A percentile compares a stretch with the other conserved stretches of the same genome.
Conservation (phyloP, 495 filamentous ascomycete species). For the Geopyxis carbonaria region DNA sequence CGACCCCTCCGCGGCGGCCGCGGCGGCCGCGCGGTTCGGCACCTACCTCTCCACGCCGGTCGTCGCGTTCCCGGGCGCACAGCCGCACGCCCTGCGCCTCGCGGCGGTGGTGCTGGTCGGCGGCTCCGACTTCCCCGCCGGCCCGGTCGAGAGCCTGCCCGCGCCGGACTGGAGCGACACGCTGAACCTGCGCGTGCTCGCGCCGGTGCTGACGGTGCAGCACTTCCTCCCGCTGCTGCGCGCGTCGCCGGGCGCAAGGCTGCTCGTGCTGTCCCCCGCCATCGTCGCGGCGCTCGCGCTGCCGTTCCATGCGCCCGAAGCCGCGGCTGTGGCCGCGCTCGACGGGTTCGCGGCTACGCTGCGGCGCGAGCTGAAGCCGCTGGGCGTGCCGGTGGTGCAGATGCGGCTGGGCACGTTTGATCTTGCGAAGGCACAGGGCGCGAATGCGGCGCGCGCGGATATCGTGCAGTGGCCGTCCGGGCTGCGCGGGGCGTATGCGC, state of each 20-base stretch:
- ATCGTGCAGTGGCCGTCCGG: conserved; percentile 46
- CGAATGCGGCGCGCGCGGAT: conserved; percentile 32
- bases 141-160: conserved; percentile 66
- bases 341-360: conserved; percentile 63
- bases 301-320: conserved; percentile 72
- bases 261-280: conserved; percentile 68
- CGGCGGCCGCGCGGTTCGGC: conserved; percentile 48
- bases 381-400: conserved; percentile 62
- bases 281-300: conserved; percentile 69
- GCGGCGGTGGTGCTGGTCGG: conserved; percentile 64
- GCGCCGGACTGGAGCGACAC: conserved; percentile 70
- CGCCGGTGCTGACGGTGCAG: conserved; percentile 74
- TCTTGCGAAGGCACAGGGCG: conserved; percentile 16
- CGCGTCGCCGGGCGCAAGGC: conserved; percentile 39
- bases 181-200: conserved; percentile 77
- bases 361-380: conserved; percentile 51
- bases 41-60: conserved; percentile 54
- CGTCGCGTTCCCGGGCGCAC: conserved; percentile 49
- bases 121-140: conserved; percentile 49
- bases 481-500: conserved; percentile 35
- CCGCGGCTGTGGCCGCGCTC: conserved; percentile 56
- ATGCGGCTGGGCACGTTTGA: conserved; percentile 82
- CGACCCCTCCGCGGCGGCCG: conserved; percentile 37
- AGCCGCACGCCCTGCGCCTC: conserved; percentile 55
- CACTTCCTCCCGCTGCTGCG: conserved; percentile 78